These are phyloP conservation scores for Colletotrichum sidae DNA, from an alignment of 2,329 filamentous ascomycete genomes.

Conservation along the genomic window DNA sequence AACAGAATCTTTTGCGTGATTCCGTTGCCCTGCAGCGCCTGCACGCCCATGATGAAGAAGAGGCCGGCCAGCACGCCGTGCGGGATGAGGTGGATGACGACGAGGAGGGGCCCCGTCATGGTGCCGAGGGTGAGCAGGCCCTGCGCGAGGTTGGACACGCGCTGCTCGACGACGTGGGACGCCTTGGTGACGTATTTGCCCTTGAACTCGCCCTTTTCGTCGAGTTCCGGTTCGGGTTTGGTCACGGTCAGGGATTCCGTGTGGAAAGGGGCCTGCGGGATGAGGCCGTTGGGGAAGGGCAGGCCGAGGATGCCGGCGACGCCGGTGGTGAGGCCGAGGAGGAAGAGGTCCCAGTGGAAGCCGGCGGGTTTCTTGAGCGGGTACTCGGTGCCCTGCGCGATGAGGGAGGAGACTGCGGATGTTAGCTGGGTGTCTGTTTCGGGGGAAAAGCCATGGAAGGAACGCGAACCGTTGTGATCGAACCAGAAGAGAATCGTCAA, in stretches of 20 bases:
- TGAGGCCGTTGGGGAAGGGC: conserved; percentile 85
- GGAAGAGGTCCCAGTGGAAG: conserved; percentile 88
- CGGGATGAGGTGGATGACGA: conserved; percentile 81
- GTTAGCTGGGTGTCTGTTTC: too few species aligned
- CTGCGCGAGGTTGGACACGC: conserved; percentile 81
- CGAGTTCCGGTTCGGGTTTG: conserved; percentile 60
- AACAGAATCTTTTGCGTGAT: conserved; percentile 82
- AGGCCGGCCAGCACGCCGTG: conserved; percentile 83
- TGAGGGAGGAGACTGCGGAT: conserved; percentile 77
- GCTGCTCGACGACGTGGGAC: conserved; percentile 80
- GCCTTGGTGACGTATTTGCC: conserved; percentile 64
- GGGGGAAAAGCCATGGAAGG: neutral
- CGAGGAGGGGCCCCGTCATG: conserved; percentile 80
- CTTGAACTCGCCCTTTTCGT: conserved; percentile 66
- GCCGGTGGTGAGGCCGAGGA: conserved; percentile 82
- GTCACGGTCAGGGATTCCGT: conserved; percentile 81
- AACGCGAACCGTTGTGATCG: conserved; percentile 80
- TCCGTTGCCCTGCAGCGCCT: conserved; percentile 81
- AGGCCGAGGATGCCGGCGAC: conserved; percentile 81
- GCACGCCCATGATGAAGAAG: conserved; percentile 87
- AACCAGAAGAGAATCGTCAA: conserved; percentile 90
- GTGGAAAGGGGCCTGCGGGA: conserved; percentile 86
- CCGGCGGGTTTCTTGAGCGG: conserved; percentile 84
- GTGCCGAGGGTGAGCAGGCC: conserved; percentile 82
- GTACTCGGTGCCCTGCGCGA: conserved; percentile 86